Evolutionary conservation across 768 basidiomycete species (phyloP).

Genomic region (Phylloporus arenicola): DNA sequence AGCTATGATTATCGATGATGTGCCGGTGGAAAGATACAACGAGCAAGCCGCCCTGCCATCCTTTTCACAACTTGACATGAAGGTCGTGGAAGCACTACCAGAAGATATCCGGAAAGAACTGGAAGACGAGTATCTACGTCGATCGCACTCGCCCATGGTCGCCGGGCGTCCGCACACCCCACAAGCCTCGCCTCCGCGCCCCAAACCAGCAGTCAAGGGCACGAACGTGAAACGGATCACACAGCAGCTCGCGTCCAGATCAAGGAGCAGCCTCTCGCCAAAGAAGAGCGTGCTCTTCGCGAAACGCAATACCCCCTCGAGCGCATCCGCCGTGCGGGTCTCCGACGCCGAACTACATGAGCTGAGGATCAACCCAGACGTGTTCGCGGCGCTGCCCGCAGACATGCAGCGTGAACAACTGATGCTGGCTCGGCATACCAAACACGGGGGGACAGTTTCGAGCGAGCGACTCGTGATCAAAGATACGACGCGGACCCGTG

Average conservation of each 20-base stretch:
- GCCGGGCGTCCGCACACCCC: constrained; percentile 6
- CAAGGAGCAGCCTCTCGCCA: constrained; percentile 36
- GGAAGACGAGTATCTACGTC: constrained; percentile 58
- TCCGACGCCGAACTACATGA: constrained; percentile 53
- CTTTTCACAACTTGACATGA: constrained; percentile 70
- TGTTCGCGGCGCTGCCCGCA: constrained; percentile 59
- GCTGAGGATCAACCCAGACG: constrained; percentile 68
- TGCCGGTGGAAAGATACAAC: constrained; percentile 7
- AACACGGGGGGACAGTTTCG: constrained; percentile 29
- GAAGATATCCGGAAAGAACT: constrained; percentile 64
- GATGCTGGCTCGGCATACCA: constrained; percentile 48
- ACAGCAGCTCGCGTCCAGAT: constrained; percentile 56
- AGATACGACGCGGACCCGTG: constrained; percentile 18
- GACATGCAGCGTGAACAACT: constrained; percentile 73
- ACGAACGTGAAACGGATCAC: constrained; percentile 54
- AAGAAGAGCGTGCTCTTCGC: constrained; percentile 35
- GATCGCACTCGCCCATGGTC: constrained; percentile 47
- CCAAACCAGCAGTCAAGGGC: constrained; percentile 28
- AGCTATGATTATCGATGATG: constrained; percentile 2
- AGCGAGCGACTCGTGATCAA: constrained; percentile 49
- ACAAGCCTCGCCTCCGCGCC: neutral
- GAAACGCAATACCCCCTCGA: constrained; percentile 25
- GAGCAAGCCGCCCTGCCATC: constrained; percentile 49
- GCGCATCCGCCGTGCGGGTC: constrained; percentile 38
- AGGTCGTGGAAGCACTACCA: constrained; percentile 67